Evolutionary conservation across 768 basidiomycete genomes (phyloP).

Genomic region (Coprinopsis marcescibilis): DNA sequence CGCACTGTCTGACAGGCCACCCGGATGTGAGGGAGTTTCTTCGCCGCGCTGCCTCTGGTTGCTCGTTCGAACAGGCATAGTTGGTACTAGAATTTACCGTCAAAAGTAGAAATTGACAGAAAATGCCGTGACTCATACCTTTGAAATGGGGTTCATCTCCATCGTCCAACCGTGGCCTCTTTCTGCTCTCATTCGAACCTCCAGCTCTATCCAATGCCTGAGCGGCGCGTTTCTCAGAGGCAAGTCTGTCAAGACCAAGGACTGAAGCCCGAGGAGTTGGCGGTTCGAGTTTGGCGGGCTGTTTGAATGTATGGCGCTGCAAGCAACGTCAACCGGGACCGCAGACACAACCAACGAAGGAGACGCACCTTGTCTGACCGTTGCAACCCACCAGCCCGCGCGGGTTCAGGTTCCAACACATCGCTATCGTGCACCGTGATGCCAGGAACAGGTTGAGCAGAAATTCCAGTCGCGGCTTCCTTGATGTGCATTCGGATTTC

Average conservation of each 20-base stretch:
- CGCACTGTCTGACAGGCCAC: conserved; percentile 78
- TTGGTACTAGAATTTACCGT: conserved; percentile 66
- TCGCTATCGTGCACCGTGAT: conserved; percentile 78
- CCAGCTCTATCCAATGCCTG: conserved; percentile 37
- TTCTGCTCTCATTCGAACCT: conserved; percentile 44
- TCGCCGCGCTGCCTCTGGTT: conserved; percentile 71
- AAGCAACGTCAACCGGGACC: conserved; percentile 5
- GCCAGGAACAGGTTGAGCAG: conserved; percentile 60
- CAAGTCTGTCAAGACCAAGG: conserved; percentile 84
- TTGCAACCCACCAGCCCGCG: conserved; percentile 74
- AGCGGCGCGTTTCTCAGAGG: conserved; percentile 78
- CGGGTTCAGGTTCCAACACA: conserved; percentile 74
- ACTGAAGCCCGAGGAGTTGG: conserved; percentile 74
- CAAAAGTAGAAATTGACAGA: conserved; percentile 4
- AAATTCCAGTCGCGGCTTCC: conserved; percentile 52
- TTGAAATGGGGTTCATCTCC: conserved; percentile 78
- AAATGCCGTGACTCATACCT: conserved; percentile 39
- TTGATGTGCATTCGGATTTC: conserved; percentile 71
- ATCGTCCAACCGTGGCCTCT: conserved; percentile 60
- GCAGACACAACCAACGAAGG: neutral
- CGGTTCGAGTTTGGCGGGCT: conserved; percentile 68
- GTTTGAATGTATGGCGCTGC: conserved; percentile 76
- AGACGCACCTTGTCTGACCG: conserved; percentile 53
- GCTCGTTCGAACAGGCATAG: conserved; percentile 53
- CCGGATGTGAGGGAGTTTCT: conserved; percentile 92